phyloP scores from a whole-genome alignment of 805 yeast species.

The Metschnikowia matae region DNA sequence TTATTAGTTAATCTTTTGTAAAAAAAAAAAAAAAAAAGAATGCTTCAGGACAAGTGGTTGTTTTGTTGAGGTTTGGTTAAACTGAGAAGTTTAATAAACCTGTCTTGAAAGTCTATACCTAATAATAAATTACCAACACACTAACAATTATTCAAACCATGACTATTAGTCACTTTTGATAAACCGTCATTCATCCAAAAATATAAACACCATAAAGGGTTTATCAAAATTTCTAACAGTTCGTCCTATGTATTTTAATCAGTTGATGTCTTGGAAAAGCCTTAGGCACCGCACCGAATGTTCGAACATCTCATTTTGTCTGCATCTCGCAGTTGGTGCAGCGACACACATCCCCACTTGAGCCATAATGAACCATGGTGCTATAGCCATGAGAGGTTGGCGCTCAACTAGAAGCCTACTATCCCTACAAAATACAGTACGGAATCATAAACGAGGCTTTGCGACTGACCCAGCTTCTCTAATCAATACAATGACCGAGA shows the following conservation, averaged over 20 bases:
- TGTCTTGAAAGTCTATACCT: too few relatives aligned
- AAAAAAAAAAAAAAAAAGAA: too few relatives aligned
- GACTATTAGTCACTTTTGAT: too few relatives aligned
- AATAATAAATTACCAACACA: too few relatives aligned
- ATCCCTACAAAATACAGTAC: not conserved
- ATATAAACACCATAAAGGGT: not conserved
- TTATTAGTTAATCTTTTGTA: too few relatives aligned
- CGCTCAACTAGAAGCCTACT: not conserved
- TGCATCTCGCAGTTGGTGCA: not conserved
- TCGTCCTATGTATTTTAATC: not conserved
- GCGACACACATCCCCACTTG: not conserved
- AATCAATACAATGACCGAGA: slow-evolving; percentile 31
- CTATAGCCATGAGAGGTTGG: not conserved
- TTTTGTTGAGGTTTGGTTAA: too few relatives aligned
- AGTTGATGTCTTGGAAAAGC: not conserved
- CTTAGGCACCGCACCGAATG: not conserved
- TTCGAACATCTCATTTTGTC: not conserved
- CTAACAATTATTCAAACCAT: too few relatives aligned
- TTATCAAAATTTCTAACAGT: not conserved
- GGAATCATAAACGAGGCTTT: slow-evolving; percentile 15
- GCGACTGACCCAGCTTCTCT: slow-evolving; percentile 32
- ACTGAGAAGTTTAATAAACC: too few relatives aligned
- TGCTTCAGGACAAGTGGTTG: too few relatives aligned
- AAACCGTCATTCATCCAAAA: too few relatives aligned
- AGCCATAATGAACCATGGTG: not conserved